Conservation (phyloP, 2,329 filamentous ascomycete genomes). For the Helotiales sp. region DNA sequence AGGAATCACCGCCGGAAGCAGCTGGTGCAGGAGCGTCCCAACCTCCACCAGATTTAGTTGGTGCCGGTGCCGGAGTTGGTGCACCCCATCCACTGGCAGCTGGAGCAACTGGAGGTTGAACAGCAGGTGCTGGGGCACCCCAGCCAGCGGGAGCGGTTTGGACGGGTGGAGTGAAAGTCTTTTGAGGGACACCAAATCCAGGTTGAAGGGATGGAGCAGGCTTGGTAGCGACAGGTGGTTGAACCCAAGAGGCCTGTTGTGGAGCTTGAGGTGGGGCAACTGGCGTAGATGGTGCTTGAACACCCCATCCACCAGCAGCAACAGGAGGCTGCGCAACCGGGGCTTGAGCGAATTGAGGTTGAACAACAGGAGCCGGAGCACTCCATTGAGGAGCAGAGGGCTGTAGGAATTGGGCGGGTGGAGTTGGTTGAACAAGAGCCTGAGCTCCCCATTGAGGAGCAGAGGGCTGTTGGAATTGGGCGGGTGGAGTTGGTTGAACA, state of each 20-base stretch:
- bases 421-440: not conserved
- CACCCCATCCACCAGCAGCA: no score
- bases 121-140: not conserved
- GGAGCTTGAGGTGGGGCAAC: no score
- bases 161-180: no score
- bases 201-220: no score
- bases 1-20: not conserved
- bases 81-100: not conserved
- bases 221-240: no score
- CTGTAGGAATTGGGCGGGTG: not conserved
- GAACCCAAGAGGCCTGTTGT: no score
- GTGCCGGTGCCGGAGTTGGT: not conserved
- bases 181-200: no score
- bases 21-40: not conserved
- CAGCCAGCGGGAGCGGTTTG: not conserved
- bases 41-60: no score
- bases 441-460: constrained; percentile 1
- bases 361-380: not conserved
- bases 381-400: not conserved
- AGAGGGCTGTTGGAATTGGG: not conserved
- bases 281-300: no score
- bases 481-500: not conserved
- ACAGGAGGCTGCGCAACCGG: no score
- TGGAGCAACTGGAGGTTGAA: not conserved
- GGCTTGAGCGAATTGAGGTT: no score